Evolutionary conservation across 108 stramenopile genomes (phyloP).

Genomic region (Epithemia pelagica): DNA sequence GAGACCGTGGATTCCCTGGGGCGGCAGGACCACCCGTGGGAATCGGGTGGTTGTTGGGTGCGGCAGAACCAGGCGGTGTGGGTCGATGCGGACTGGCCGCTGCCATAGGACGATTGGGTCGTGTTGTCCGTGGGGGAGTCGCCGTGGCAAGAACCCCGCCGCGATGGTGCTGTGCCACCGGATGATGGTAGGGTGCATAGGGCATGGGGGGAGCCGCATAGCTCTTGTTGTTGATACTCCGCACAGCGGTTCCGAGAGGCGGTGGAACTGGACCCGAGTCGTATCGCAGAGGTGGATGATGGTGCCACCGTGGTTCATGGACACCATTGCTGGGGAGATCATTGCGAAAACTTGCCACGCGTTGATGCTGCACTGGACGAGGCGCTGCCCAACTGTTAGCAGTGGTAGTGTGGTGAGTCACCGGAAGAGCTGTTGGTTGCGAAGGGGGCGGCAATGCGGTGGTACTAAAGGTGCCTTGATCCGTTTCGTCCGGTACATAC

Average conservation of each 20-base stretch:
- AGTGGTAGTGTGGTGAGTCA: too few species aligned
- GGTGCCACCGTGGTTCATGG: constrained; percentile 5
- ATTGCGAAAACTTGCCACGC: constrained; percentile 26
- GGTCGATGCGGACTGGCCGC: neutral
- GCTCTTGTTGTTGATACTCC: neutral
- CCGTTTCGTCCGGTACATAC: neutral
- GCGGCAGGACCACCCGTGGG: constrained; percentile 12
- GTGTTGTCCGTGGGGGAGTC: neutral
- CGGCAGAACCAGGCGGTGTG: neutral
- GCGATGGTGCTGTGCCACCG: neutral
- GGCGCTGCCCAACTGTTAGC: neutral
- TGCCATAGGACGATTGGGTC: neutral
- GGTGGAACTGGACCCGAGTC: neutral
- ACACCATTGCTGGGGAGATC: neutral
- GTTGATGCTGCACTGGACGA: constrained; percentile 23
- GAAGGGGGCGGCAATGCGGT: neutral
- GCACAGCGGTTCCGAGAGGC: neutral
- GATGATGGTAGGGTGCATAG: neutral
- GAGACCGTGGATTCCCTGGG: constrained; percentile 34
- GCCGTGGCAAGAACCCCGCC: neutral
- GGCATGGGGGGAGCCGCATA: neutral
- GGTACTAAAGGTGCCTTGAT: constrained; percentile 2
- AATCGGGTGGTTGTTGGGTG: neutral
- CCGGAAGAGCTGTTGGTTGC: constrained; percentile 1
- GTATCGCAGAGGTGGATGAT: neutral